A percentile compares a stretch with the other conserved stretches of the same genome.
phyloP scores from a whole-genome alignment of 2,329 filamentous ascomycete species.

The Cyphellophora europaea region DNA sequence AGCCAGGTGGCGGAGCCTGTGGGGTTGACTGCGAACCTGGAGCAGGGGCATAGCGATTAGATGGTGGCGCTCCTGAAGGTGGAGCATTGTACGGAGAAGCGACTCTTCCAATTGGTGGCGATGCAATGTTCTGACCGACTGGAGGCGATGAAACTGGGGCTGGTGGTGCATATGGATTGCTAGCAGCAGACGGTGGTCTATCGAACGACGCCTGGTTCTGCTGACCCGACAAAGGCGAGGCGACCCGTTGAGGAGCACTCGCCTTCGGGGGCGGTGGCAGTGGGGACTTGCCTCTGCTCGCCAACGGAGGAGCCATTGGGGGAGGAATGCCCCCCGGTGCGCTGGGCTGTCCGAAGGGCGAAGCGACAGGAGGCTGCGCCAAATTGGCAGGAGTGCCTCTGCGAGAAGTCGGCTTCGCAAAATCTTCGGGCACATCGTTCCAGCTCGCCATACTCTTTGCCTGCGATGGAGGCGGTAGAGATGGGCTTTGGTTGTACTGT shows the following conservation, averaged over 20 bases:
- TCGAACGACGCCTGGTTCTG: constrained; percentile 41
- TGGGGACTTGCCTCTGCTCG: constrained; percentile 48
- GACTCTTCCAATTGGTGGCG: constrained; percentile 59
- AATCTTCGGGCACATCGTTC: constrained; percentile 86
- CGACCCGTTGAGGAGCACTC: constrained; percentile 55
- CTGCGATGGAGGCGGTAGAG: constrained; percentile 56
- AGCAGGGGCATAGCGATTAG: constrained; percentile 66
- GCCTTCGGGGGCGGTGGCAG: constrained; percentile 80
- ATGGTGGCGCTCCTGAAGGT: constrained; percentile 55
- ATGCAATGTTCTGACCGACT: constrained; percentile 30
- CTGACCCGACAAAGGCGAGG: constrained; percentile 56
- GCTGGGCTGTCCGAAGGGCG: neutral
- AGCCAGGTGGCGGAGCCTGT: constrained; percentile 22
- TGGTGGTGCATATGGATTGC: constrained; percentile 57
- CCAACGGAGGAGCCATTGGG: constrained; percentile 50
- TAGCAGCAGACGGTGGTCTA: constrained; percentile 47
- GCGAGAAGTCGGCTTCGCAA: constrained; percentile 65
- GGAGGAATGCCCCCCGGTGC: constrained; percentile 32
- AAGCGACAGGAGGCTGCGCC: constrained; percentile 36
- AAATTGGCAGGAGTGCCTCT: constrained; percentile 58
- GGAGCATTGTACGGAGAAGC: constrained; percentile 81
- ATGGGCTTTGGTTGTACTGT: constrained; percentile 57
- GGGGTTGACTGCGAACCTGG: constrained; percentile 48
- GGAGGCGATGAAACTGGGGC: constrained; percentile 35
- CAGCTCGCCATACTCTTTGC: constrained; percentile 68